A percentile compares a stretch with the other conserved stretches of the same genome.
Evolutionary conservation across 2,329 filamentous ascomycete species (phyloP).

Genomic region (Fusarium setosum): DNA sequence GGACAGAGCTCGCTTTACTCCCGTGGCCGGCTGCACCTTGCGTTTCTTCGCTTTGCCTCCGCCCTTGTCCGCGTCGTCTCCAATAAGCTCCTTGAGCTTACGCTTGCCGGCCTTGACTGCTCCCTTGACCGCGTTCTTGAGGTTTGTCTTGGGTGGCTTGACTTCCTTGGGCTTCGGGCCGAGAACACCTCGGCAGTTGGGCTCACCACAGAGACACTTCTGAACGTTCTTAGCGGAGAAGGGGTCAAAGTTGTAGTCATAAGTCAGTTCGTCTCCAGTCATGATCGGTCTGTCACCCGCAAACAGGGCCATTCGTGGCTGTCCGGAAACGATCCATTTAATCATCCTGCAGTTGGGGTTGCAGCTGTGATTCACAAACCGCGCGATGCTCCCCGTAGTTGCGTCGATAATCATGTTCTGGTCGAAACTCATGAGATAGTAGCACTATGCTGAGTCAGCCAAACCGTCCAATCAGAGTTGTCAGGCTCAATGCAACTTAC

Average conservation of each 20-base stretch:
- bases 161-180: constrained; percentile 70
- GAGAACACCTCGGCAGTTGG: constrained; percentile 73
- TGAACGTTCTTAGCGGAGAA: constrained; percentile 77
- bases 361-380: constrained; percentile 98
- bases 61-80: constrained; percentile 50
- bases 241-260: constrained; percentile 84
- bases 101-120: constrained; percentile 63
- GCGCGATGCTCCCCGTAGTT: constrained; percentile 92
- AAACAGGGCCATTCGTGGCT: constrained; percentile 96
- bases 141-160: constrained; percentile 59
- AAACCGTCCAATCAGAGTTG: constrained; percentile 2
- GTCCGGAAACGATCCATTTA: constrained; percentile 94
- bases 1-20: constrained; percentile 50
- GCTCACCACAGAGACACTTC: constrained; percentile 71
- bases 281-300: constrained; percentile 89
- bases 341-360: constrained; percentile 97
- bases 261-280: constrained; percentile 96
- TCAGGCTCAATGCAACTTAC: constrained; percentile 61
- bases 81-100: constrained; percentile 66
- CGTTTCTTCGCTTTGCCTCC: constrained; percentile 62
- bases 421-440: constrained; percentile 98
- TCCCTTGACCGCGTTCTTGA: constrained; percentile 53
- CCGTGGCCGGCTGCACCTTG: constrained; percentile 49
- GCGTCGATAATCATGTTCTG: constrained; percentile 99
- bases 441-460: constrained; percentile 74